Base-by-base conservation (phyloP, 2,329 filamentous ascomycete genomes). In the Aspergillus sp. region DNA sequence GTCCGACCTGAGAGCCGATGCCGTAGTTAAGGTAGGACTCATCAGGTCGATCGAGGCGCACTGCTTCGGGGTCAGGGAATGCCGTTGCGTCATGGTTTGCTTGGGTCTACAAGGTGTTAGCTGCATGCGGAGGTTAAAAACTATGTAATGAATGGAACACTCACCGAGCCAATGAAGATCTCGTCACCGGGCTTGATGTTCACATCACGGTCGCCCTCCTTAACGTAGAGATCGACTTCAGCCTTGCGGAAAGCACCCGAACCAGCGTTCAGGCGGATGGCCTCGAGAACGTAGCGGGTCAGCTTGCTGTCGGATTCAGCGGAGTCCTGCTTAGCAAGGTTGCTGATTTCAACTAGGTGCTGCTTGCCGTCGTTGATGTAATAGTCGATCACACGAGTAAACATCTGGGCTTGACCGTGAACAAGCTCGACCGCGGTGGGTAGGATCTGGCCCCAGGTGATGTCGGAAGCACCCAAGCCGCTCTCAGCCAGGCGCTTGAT, bases 351-450 rank as follows among this genome's bases (percentile, higher is more conserved):
- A 0, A 83, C 77, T 0, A 89, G 72, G 65, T 91, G 78, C 12
- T 76, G 63, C 54, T 78, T 73, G 63, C 85, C 83, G 32, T 82
- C 76, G 0, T 83, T 82, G 5, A 92, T 80, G 68, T 89, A 92
- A 74, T 84, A 91, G 68, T 92, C 89, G 17, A 91, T 78, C 2
- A 88, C 81, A 75, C 90, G 87, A 1, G 87, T 85, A 68, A 92
- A 91, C 65, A 89, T 79, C 66, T 89, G 84, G 2, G 84, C 86
- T 69, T 92, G 88, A 65, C 85, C 89, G 1, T 89, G 86, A 7
- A 90, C 85, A 71, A 89, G 83, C 1, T 86, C 83, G 4, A 81
- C 82, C 0, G 86, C 85, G 0, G 86, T 86, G 0, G 89, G 89
- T 48, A 92, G 66, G 39, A 92, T 81, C 68, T 90, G 86, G 22